Evolutionary conservation across 2,329 filamentous ascomycete species (phyloP).

Genomic region (Ustulina deusta): DNA sequence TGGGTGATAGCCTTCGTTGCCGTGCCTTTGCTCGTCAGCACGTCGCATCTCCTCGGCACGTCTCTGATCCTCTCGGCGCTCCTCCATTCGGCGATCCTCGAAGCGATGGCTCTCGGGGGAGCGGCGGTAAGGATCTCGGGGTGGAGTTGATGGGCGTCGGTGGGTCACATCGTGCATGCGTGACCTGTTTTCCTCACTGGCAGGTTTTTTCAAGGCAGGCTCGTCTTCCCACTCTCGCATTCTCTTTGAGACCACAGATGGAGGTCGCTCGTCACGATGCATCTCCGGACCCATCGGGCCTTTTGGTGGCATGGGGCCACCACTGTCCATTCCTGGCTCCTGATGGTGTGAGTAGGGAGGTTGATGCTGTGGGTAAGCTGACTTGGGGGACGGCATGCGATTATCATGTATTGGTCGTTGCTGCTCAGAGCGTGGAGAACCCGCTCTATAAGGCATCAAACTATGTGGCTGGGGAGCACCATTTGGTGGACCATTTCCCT

Average conservation of each 20-base stretch:
- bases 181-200: slow-evolving; percentile 87
- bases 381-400: slow-evolving; percentile 90
- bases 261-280: slow-evolving; percentile 77
- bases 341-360: slow-evolving; percentile 77
- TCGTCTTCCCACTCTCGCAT: slow-evolving; percentile 95
- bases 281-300: slow-evolving; percentile 72
- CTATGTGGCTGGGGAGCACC: slow-evolving; percentile 59
- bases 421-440: slow-evolving; percentile 86
- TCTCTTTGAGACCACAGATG: slow-evolving; percentile 85
- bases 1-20: slow-evolving; percentile 84
- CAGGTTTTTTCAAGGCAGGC: slow-evolving; percentile 81
- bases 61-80: slow-evolving; percentile 68
- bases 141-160: slow-evolving; percentile 81
- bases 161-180: slow-evolving; percentile 86
- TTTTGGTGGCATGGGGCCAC: slow-evolving; percentile 71
- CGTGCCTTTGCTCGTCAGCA: slow-evolving; percentile 69
- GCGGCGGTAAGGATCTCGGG: slow-evolving; percentile 76
- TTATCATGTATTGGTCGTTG: slow-evolving; percentile 80
- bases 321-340: slow-evolving; percentile 72
- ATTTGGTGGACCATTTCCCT: slow-evolving; percentile 59
- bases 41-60: slow-evolving; percentile 65
- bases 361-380: slow-evolving; percentile 83
- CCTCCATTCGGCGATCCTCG: slow-evolving; percentile 72
- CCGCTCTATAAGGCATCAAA: slow-evolving; percentile 79
- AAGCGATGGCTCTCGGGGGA: slow-evolving; percentile 78